A percentile compares a stretch with the other conserved stretches of the same genome.
phyloP scores from a whole-genome alignment of 257 asterid genomes.

The Ilex asprella region DNA sequence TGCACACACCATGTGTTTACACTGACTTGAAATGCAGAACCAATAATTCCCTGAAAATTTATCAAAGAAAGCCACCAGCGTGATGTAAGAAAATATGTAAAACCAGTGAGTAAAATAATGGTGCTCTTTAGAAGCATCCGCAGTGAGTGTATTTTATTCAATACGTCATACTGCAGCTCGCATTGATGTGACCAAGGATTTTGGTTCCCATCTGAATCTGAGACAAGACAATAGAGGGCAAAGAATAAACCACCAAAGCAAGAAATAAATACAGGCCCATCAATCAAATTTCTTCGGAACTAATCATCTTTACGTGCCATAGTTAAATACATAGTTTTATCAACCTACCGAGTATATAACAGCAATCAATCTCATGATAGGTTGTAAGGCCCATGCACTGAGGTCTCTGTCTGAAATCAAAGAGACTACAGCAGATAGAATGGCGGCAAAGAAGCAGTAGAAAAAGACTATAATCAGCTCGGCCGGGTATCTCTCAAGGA shows the following conservation, averaged over 20 bases:
- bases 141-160: too few relatives aligned
- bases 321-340: not conserved
- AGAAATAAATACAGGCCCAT: too few relatives aligned
- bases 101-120: too few relatives aligned
- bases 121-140: too few relatives aligned
- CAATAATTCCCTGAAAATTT: constrained; percentile 24
- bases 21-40: constrained; percentile 85
- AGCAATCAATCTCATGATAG: constrained; percentile 38
- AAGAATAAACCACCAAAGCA: too few relatives aligned
- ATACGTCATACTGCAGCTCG: too few relatives aligned
- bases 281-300: too few relatives aligned
- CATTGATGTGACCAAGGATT: too few relatives aligned
- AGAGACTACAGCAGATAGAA: constrained; percentile 41
- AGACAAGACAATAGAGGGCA: too few relatives aligned
- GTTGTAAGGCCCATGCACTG: constrained; percentile 42
- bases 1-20: constrained; percentile 64
- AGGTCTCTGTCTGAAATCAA: constrained; percentile 31
- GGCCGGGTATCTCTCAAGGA: constrained; percentile 49
- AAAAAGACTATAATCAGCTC: constrained; percentile 52
- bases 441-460: constrained; percentile 50
- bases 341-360: constrained; percentile 49
- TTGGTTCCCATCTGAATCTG: too few relatives aligned
- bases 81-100: too few relatives aligned
- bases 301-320: too few relatives aligned
- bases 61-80: not conserved